Conservation (phyloP, 2,329 filamentous ascomycete genomes). For the Botrytis porri region DNA sequence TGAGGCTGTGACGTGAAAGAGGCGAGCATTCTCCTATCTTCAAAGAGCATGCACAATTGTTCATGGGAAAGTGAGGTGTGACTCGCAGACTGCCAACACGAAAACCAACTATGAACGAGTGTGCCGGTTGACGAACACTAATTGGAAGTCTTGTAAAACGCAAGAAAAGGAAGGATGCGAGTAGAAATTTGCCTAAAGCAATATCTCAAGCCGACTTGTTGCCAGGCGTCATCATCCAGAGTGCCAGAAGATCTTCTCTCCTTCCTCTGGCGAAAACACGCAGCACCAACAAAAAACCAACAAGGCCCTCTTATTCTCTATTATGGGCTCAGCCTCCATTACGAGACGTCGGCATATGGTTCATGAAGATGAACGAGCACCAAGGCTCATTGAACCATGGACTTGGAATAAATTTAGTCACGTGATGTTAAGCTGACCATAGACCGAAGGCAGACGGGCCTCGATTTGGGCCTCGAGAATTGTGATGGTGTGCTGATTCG, state of each 20-base stretch:
- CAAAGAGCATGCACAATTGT: background rate
- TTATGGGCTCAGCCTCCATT: background rate
- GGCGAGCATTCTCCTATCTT: background rate
- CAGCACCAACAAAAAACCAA: slow-evolving; percentile 3
- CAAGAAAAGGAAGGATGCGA: background rate
- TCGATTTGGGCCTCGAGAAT: slow-evolving; percentile 17
- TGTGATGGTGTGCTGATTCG: slow-evolving; percentile 9
- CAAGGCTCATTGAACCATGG: slow-evolving; percentile 2
- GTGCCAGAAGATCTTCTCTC: slow-evolving; percentile 1
- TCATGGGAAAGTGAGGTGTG: background rate
- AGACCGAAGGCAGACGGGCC: slow-evolving; percentile 14
- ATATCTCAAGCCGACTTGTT: background rate
- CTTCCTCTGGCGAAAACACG: background rate
- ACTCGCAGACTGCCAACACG: background rate
- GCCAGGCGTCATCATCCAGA: background rate
- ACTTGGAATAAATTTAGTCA: background rate
- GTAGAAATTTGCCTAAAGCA: background rate
- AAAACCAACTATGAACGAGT: background rate
- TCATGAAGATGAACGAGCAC: background rate
- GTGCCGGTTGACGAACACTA: background rate
- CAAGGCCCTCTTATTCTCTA: background rate
- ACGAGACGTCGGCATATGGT: background rate
- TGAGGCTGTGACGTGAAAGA: background rate
- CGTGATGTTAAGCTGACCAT: slow-evolving; percentile 15
- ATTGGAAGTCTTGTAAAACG: background rate